phyloP scores from a whole-genome alignment of 2,329 filamentous ascomycete genomes.

The Rugonectria rugulosa region DNA sequence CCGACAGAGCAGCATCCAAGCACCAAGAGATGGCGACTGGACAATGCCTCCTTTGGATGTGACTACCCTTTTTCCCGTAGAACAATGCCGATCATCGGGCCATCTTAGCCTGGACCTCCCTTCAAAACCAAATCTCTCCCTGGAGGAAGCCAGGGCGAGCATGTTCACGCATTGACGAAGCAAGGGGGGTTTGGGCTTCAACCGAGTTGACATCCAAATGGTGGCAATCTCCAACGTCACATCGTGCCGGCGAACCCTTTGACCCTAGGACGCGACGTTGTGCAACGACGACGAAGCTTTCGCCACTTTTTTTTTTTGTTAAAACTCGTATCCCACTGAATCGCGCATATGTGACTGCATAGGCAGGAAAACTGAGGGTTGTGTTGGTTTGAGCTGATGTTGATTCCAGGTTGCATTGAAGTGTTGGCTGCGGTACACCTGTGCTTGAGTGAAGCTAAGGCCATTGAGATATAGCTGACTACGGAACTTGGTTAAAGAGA shows the following conservation, averaged over 20 bases:
- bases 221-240: slow-evolving; percentile 18
- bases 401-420: too few species aligned
- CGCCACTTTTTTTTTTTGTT: too few species aligned
- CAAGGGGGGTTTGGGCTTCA: background rate
- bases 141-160: background rate
- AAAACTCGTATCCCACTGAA: too few species aligned
- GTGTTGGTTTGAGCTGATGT: too few species aligned
- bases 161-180: background rate
- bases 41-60: background rate
- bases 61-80: background rate
- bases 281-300: too few species aligned
- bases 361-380: too few species aligned
- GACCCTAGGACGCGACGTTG: too few species aligned
- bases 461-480: too few species aligned
- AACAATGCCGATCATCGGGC: slow-evolving; percentile 12
- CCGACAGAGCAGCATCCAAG: background rate
- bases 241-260: slow-evolving; percentile 9
- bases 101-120: background rate
- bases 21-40: background rate
- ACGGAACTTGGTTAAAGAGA: too few species aligned
- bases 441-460: too few species aligned
- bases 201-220: background rate
- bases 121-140: background rate
- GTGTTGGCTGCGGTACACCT: too few species aligned
- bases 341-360: too few species aligned